A percentile compares a stretch with the other conserved stretches of the same genome.
These are phyloP conservation scores for Rubia tinctorum DNA, from an alignment of 305 asterid species.

Conservation along the genomic window DNA sequence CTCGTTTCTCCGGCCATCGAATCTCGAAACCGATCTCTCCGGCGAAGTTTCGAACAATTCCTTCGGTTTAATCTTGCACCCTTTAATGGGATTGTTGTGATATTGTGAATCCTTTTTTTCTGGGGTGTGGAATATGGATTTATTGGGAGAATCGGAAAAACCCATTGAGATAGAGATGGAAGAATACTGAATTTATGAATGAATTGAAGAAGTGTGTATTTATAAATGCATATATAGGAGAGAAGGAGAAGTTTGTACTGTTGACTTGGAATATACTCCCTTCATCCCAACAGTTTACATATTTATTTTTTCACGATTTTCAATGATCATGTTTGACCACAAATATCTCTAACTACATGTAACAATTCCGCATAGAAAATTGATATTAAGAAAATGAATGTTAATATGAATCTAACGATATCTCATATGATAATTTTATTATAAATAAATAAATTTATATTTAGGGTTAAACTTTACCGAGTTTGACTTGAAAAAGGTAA, in stretches of 20 bases:
- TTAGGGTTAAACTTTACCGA: no score
- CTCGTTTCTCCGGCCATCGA: conserved; percentile 4
- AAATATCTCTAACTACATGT: no score
- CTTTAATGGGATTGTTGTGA: conserved; percentile 8
- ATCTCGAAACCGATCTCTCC: not conserved
- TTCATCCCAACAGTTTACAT: no score
- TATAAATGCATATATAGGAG: not conserved
- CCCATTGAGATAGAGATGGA: conserved; percentile 23
- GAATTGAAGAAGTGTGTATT: not conserved
- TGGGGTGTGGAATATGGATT: not conserved
- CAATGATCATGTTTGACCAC: no score
- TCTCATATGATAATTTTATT: no score
- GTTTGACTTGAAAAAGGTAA: no score
- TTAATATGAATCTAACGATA: no score
- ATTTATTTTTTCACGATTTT: no score
- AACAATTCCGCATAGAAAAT: no score
- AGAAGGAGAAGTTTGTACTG: not conserved
- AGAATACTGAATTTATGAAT: not conserved
- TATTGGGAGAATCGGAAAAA: conserved; percentile 23
- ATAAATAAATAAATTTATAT: no score
- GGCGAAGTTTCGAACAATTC: conserved; percentile 7
- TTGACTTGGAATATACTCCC: conserved; percentile 11
- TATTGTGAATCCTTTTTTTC: conserved; percentile 21
- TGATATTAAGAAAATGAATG: no score
- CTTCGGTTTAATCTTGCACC: conserved; percentile 18